Conservation (phyloP, 2,329 filamentous ascomycete genomes). For the Penicillium verrucosum region DNA sequence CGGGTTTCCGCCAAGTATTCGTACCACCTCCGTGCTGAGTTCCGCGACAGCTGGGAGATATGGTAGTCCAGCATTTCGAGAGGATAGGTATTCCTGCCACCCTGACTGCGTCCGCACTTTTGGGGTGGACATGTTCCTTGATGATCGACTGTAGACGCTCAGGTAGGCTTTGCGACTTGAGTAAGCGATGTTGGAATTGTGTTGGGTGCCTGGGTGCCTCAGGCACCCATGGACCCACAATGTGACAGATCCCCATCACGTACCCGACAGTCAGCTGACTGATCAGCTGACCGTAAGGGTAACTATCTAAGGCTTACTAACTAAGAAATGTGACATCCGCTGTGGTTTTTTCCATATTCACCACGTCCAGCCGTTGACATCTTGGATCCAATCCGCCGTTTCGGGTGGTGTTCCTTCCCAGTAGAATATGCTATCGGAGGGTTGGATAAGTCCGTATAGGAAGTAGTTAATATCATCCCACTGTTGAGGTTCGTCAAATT, state of each 20-base stretch:
- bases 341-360: not conserved
- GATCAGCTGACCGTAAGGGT: no score
- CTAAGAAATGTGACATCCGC: no score
- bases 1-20: slow-evolving; percentile 44
- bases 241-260: no score
- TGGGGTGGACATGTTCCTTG: not conserved
- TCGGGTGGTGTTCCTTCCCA: slow-evolving; percentile 6
- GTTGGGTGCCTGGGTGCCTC: no score
- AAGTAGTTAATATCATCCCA: slow-evolving; percentile 1
- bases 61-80: slow-evolving; percentile 28
- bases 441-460: slow-evolving; percentile 1
- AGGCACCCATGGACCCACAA: no score
- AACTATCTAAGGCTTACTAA: no score
- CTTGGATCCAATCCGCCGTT: not conserved
- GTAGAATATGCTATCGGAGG: not conserved
- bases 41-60: slow-evolving; percentile 37
- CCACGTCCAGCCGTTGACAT: slow-evolving; percentile 3
- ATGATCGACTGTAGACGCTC: not conserved
- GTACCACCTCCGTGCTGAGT: slow-evolving; percentile 39
- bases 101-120: slow-evolving; percentile 1
- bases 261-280: no score
- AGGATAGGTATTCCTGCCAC: slow-evolving; percentile 7
- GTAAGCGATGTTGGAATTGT: not conserved
- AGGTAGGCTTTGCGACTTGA: not conserved
- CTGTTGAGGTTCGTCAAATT: slow-evolving; percentile 2